Conservation (phyloP, 495 filamentous ascomycete genomes). For the Neurospora discreta region DNA sequence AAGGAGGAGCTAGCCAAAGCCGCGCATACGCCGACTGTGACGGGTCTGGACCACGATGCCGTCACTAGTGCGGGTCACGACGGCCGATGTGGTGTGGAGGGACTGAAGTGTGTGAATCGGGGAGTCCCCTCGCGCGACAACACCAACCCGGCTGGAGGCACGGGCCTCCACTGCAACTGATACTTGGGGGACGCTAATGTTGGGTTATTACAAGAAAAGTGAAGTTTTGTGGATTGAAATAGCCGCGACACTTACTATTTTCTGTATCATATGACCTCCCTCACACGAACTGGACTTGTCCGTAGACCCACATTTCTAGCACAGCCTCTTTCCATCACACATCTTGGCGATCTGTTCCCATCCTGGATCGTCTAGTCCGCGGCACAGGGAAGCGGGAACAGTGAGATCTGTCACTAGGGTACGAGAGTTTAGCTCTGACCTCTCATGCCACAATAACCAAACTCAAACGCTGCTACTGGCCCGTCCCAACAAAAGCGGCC, state of each 20-base stretch:
- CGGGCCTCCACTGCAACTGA: neutral
- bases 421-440: neutral
- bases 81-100: neutral
- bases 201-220: neutral
- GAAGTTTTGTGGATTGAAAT: neutral
- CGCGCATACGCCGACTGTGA: neutral
- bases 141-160: neutral
- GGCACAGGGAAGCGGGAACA: neutral
- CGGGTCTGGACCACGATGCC: neutral
- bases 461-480: neutral
- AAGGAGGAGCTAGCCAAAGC: neutral
- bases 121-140: neutral
- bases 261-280: neutral
- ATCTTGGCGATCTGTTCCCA: neutral
- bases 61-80: neutral
- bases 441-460: neutral
- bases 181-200: neutral
- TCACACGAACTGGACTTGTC: neutral
- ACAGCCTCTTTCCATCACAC: neutral
- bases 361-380: neutral
- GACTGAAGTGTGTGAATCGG: neutral
- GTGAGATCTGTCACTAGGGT: neutral
- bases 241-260: neutral
- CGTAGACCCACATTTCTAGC: neutral
- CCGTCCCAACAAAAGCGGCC: neutral